Conservation (phyloP, 2,329 filamentous ascomycete genomes). For the Cyclaneusma minus region DNA sequence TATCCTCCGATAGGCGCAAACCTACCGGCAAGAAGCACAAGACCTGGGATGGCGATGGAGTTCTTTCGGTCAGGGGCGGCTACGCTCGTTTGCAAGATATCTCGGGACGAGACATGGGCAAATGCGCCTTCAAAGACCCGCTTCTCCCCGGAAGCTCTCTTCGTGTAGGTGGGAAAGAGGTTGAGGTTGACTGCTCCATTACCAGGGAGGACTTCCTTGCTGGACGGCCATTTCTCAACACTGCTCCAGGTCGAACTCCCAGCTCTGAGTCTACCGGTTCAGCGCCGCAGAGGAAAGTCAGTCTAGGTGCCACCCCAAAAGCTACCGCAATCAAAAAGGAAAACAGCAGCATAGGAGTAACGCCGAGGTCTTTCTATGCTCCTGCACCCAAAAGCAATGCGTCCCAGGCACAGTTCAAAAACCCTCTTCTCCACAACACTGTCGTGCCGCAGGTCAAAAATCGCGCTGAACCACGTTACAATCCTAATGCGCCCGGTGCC, state of each 20-base stretch:
- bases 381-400: conserved; percentile 21
- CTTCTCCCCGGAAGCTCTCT: conserved; percentile 44
- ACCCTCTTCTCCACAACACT: conserved; percentile 38
- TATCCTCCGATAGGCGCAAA: conserved; percentile 43
- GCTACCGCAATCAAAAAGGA: conserved; percentile 7
- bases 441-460: conserved; percentile 28
- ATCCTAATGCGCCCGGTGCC: conserved; percentile 40
- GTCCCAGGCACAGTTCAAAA: conserved; percentile 39
- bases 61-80: conserved; percentile 40
- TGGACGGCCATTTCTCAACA: conserved; percentile 26
- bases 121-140: conserved; percentile 34
- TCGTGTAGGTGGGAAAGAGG: conserved; percentile 49
- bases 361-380: conserved; percentile 23
- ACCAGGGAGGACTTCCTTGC: conserved; percentile 41
- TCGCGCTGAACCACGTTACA: conserved; percentile 46
- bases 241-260: conserved; percentile 6
- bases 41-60: conserved; percentile 61
- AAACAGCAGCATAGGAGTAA: conserved; percentile 14
- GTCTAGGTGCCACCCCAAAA: conserved; percentile 9
- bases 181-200: conserved; percentile 50
- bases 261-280: conserved; percentile 7
- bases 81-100: conserved; percentile 45
- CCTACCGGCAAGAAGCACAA: conserved; percentile 60
- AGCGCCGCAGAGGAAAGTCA: conserved; percentile 4
- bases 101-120: conserved; percentile 47